A percentile compares a stretch with the other conserved stretches of the same genome.
Evolutionary conservation across 352 stramenopile species (phyloP).

Genomic region (Globisporangium canariense): DNA sequence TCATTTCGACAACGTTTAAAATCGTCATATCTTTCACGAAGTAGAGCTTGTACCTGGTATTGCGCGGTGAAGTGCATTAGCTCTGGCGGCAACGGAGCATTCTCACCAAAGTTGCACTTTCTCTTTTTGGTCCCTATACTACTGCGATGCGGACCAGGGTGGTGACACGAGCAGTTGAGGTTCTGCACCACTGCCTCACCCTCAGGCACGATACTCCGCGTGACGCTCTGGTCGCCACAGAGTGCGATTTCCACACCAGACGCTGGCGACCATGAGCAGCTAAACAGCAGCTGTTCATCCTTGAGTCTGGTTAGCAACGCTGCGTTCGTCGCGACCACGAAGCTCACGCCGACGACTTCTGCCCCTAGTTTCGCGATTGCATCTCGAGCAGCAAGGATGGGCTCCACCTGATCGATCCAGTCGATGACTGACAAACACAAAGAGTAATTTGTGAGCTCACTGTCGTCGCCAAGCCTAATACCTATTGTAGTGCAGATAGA

Average conservation of each 20-base stretch:
- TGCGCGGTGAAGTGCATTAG: slow-evolving; percentile 46
- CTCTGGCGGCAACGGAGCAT: slow-evolving; percentile 6
- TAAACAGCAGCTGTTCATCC: slow-evolving; percentile 31
- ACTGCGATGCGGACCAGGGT: neutral
- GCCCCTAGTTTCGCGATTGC: slow-evolving; percentile 33
- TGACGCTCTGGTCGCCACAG: slow-evolving; percentile 5
- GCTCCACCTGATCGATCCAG: slow-evolving; percentile 49
- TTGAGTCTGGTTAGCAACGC: slow-evolving; percentile 37
- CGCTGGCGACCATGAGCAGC: slow-evolving; percentile 49
- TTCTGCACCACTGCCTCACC: slow-evolving; percentile 3
- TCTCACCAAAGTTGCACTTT: slow-evolving; percentile 16
- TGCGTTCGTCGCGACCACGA: slow-evolving; percentile 40
- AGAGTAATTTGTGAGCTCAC: neutral
- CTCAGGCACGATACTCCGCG: slow-evolving; percentile 4
- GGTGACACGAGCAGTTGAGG: slow-evolving; percentile 21
- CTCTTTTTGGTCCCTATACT: slow-evolving; percentile 3
- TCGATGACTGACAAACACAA: slow-evolving; percentile 31
- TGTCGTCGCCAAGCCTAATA: neutral
- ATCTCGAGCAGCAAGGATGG: slow-evolving; percentile 39
- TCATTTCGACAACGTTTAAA: neutral
- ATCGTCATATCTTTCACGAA: neutral
- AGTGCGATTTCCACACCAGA: slow-evolving; percentile 28
- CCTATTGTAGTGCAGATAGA: neutral
- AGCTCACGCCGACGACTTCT: slow-evolving; percentile 48
- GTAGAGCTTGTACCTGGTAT: slow-evolving; percentile 36